A percentile compares a stretch with the other conserved stretches of the same genome.
Conservation (phyloP, 1,284 basidiomycete genomes). For the Naganishia liquefaciens region DNA sequence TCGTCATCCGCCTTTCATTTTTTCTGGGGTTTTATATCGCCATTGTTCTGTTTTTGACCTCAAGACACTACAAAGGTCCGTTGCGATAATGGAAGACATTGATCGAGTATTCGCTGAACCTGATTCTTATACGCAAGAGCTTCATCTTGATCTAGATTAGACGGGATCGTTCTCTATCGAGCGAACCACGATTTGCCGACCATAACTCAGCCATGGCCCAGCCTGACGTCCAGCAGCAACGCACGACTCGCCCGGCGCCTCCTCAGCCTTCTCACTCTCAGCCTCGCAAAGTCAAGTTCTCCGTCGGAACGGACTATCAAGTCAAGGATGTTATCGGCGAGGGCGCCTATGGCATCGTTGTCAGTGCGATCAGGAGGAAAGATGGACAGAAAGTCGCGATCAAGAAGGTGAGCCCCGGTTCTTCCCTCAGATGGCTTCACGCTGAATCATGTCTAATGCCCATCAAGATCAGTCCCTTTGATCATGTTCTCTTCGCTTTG, state of each 20-base stretch:
- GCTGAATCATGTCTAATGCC: not conserved
- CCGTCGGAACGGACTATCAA: constrained; percentile 65
- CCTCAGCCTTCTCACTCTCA: constrained; percentile 28
- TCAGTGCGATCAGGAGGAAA: constrained; percentile 72
- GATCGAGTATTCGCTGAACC: not conserved
- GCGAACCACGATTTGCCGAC: not conserved
- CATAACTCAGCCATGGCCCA: constrained; percentile 11
- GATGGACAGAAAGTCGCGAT: constrained; percentile 80
- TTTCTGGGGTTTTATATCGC: not conserved
- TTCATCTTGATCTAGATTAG: not conserved
- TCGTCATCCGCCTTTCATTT: constrained; percentile 10
- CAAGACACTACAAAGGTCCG: not conserved
- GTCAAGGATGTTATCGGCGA: constrained; percentile 89
- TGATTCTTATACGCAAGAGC: not conserved
- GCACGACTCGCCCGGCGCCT: constrained; percentile 17
- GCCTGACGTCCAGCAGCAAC: constrained; percentile 25
- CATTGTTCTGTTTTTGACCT: not conserved
- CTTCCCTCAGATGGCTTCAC: not conserved
- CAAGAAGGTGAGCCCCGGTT: constrained; percentile 61
- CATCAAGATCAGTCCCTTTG: constrained; percentile 74
- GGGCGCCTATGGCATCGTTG: constrained; percentile 75
- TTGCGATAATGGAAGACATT: not conserved
- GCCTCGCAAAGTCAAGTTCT: constrained; percentile 76
- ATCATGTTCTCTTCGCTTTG: constrained; percentile 88
- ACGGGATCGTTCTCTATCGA: not conserved